Base-by-base conservation (phyloP, 2,329 filamentous ascomycete species). In the Tolypocladium paradoxum region DNA sequence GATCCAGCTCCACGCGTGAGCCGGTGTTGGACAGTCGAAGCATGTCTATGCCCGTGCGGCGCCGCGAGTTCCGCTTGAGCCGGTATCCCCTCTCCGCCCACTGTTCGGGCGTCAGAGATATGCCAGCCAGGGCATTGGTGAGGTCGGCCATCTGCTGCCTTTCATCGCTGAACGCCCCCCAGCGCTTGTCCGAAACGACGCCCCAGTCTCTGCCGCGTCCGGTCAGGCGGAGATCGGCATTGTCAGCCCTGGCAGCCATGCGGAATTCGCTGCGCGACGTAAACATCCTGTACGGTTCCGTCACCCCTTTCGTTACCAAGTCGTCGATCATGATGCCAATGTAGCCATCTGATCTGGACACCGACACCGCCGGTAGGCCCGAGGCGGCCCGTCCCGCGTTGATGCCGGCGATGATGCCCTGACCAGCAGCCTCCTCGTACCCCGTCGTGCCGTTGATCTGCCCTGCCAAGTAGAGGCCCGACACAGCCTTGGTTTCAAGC, bases 291-390 rank as follows among this genome's bases (percentile, higher is more conserved):
- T 99, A 99, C 1, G 93, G 93, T 66, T 99, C 93, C 2, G 88
- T 91, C 33, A 99, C 93, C 48, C 93, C 93, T 70, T 96, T 97
- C 24, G 92, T 97, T 64, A 95, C 85, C 37, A 99, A 82, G 67
- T 99, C 93, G 69, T 99, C 93, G 62, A 99, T 91, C 90, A 99
- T 96, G 71, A 99, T 87, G 60, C 93, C 93, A 64, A 99, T 97
- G 68, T 96, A 99, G 14, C 90, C 90, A 68, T 99, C 92, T 1
- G 87, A 85, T 58, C 93, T 81, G 8, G 84, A 84, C 33, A 99
- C 73, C 0, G 80, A 80, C 56, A 95, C 76, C 0, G 83, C 78
- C 2, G 76, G 68, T 54, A 86, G 82, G 1, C 80, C 79, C 56
- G 82, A 78, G 0, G 91, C 82, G 1, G 84, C 79, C n/a, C 93